Evolutionary conservation across 192 early-diverging fungal species (phyloP).

Genomic region (Coemansia sp.): DNA sequence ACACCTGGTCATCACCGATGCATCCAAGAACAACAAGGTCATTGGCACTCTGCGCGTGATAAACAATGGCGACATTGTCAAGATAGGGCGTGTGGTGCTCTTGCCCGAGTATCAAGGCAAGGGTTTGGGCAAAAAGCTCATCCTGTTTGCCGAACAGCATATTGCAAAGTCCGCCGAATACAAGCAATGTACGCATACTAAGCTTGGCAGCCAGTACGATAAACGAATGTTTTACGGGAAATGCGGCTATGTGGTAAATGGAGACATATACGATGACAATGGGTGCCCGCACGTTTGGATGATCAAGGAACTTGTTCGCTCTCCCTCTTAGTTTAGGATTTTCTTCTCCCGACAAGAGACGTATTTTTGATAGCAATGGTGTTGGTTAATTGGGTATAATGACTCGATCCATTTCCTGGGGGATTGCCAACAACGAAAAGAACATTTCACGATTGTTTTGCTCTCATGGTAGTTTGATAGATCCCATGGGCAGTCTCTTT

Average conservation of each 20-base stretch:
- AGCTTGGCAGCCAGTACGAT: constrained; percentile 45
- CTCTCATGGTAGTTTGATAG: too few species aligned
- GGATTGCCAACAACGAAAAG: too few species aligned
- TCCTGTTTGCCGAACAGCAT: constrained; percentile 20
- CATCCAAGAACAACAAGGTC: constrained; percentile 12
- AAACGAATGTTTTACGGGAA: constrained; percentile 42
- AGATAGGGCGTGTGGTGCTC: constrained; percentile 42
- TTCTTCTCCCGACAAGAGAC: neutral
- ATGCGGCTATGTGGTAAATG: constrained; percentile 34
- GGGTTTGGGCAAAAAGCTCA: constrained; percentile 29
- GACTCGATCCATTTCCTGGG: too few species aligned
- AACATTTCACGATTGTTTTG: too few species aligned
- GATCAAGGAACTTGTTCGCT: constrained; percentile 14
- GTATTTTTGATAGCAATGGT: too few species aligned
- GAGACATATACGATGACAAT: constrained; percentile 34
- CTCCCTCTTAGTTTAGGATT: neutral
- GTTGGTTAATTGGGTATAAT: too few species aligned
- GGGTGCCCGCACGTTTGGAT: constrained; percentile 47
- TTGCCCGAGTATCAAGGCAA: constrained; percentile 45
- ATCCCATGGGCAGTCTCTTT: too few species aligned
- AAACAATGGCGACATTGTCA: constrained; percentile 10
- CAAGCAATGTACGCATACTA: neutral
- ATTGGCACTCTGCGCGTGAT: constrained; percentile 39
- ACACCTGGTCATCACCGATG: constrained; percentile 25
- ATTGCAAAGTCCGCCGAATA: constrained; percentile 6